A percentile compares a stretch with the other conserved stretches of the same genome.
phyloP scores from a whole-genome alignment of 2,329 filamentous ascomycete genomes.

The Colletotrichum tanaceti region DNA sequence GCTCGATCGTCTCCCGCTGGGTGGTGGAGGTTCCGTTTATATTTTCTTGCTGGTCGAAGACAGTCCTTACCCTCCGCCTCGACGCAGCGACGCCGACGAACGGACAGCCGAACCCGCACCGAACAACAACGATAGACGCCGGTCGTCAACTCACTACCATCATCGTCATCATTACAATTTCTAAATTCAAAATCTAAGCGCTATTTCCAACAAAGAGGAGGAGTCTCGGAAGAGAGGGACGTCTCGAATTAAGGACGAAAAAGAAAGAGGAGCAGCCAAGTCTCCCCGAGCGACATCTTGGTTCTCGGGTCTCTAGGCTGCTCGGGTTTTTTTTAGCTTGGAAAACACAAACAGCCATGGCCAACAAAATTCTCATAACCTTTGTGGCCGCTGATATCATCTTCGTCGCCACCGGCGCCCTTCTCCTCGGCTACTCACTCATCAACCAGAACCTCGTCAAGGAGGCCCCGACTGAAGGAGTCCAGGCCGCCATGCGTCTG shows the following conservation, averaged over 20 bases:
- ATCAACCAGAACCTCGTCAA: slow-evolving; percentile 61
- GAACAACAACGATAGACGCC: slow-evolving; percentile 47
- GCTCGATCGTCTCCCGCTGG: slow-evolving; percentile 35
- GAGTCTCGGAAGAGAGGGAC: slow-evolving; percentile 22
- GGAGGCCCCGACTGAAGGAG: slow-evolving; percentile 57
- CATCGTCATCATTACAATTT: background rate
- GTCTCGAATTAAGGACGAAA: background rate
- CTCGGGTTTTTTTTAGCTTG: slow-evolving; percentile 35
- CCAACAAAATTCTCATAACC: slow-evolving; percentile 65
- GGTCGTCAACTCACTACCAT: slow-evolving; percentile 48
- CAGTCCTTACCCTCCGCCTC: slow-evolving; percentile 38
- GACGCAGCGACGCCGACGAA: slow-evolving; percentile 27
- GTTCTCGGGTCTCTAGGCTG: slow-evolving; percentile 42
- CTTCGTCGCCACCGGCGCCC: slow-evolving; percentile 64
- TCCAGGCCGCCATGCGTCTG: slow-evolving; percentile 62
- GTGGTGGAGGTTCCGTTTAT: slow-evolving; percentile 36
- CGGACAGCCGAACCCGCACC: slow-evolving; percentile 4
- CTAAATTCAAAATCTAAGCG: slow-evolving; percentile 23
- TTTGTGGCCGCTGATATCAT: slow-evolving; percentile 62
- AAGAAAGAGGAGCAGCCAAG: slow-evolving; percentile 40
- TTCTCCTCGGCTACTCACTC: slow-evolving; percentile 67
- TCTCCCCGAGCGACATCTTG: slow-evolving; percentile 40
- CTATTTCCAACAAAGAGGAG: slow-evolving; percentile 15
- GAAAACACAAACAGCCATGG: slow-evolving; percentile 54
- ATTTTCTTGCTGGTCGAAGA: slow-evolving; percentile 39